These are phyloP conservation scores for Centaurea solstitialis DNA, from an alignment of 129 eudicot genomes.

Conservation along the genomic window DNA sequence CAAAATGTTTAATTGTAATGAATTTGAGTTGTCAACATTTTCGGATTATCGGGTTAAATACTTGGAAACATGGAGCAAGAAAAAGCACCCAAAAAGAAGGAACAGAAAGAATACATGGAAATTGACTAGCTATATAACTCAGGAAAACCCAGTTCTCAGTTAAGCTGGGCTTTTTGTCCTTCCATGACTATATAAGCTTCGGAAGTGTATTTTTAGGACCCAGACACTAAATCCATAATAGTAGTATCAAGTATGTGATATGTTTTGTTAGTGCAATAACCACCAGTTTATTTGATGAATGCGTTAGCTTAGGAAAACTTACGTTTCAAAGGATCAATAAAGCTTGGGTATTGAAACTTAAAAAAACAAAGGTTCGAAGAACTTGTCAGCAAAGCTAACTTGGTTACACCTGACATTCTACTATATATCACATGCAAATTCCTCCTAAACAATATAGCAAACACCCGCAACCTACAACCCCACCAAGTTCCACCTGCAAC, in stretches of 20 bases:
- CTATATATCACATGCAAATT: not conserved
- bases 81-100: not conserved
- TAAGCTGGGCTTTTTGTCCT: not conserved
- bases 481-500: not conserved
- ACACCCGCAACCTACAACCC: not conserved
- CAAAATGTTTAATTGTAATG: not conserved
- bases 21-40: not conserved
- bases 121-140: not conserved
- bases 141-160: not conserved
- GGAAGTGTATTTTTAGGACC: not conserved
- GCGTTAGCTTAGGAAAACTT: not conserved
- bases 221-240: not conserved
- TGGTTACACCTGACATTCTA: not conserved
- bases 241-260: not conserved
- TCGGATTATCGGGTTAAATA: not conserved
- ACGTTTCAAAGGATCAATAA: not conserved
- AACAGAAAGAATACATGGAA: constrained; percentile 9
- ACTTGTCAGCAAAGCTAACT: not conserved
- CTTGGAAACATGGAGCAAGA: constrained; percentile 1
- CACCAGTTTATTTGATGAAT: not conserved
- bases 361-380: not conserved
- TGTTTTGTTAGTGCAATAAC: not conserved
- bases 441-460: not conserved
- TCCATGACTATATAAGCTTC: not conserved
- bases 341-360: not conserved